Conservation (phyloP, 306 rosid genomes). For the Gynostemma pentaphyllum region DNA sequence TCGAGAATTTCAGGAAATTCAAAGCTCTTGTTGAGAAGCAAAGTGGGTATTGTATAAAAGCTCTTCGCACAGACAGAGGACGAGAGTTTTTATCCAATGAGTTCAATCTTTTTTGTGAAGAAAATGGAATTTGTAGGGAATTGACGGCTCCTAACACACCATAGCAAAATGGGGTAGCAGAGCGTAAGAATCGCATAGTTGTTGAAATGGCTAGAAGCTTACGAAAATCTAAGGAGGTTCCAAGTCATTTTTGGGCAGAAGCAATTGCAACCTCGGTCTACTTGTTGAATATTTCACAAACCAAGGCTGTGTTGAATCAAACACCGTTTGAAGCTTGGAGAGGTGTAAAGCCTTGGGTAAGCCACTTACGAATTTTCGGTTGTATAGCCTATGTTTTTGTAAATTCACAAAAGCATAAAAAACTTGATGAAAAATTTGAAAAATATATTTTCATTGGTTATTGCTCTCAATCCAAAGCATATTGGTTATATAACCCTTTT, state of each 20-base stretch:
- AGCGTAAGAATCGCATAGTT: too few relatives aligned
- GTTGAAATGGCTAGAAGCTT: too few relatives aligned
- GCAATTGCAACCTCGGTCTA: not conserved
- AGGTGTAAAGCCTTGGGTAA: too few relatives aligned
- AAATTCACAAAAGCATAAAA: too few relatives aligned
- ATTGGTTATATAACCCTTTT: too few relatives aligned
- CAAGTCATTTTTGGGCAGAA: not conserved
- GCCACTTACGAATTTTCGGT: too few relatives aligned
- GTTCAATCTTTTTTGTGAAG: not conserved
- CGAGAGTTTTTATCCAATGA: not conserved
- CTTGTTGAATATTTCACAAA: not conserved
- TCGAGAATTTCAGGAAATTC: not conserved
- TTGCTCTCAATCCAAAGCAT: too few relatives aligned
- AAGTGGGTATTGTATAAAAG: not conserved
- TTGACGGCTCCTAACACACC: too few relatives aligned
- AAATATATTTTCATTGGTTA: too few relatives aligned
- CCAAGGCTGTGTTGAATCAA: not conserved
- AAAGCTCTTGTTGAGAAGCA: not conserved
- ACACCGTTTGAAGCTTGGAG: slow-evolving; percentile 6
- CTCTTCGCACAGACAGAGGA: not conserved
- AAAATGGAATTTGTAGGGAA: not conserved
- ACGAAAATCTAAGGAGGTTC: not conserved
- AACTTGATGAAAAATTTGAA: too few relatives aligned
- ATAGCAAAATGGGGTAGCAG: too few relatives aligned
- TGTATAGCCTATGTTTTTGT: too few relatives aligned